A percentile compares a stretch with the other conserved stretches of the same genome.
phyloP scores from a whole-genome alignment of 495 filamentous ascomycete species.

The Baudoinia panamericana region DNA sequence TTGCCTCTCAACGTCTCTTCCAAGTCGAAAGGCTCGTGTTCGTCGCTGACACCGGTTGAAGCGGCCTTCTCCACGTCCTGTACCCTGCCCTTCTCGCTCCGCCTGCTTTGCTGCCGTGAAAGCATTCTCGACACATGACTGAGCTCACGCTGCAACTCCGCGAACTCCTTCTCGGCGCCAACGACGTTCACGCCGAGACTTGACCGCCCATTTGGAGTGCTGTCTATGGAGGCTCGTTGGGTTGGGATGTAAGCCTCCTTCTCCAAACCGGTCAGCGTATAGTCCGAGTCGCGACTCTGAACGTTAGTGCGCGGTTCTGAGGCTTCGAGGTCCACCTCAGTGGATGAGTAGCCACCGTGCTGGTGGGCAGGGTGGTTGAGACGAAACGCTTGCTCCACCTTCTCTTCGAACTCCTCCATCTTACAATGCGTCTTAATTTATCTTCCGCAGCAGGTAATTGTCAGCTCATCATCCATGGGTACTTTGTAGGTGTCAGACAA shows the following conservation, averaged over 20 bases:
- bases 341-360: slow-evolving; percentile 4
- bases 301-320: not conserved
- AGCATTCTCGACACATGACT: slow-evolving; percentile 41
- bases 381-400: slow-evolving; percentile 12
- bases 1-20: slow-evolving; percentile 56
- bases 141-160: slow-evolving; percentile 58
- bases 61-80: slow-evolving; percentile 40
- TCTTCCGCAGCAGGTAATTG: too few species aligned
- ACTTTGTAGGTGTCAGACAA: too few species aligned
- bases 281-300: slow-evolving; percentile 2
- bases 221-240: not conserved
- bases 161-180: slow-evolving; percentile 65
- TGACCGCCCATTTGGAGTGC: too few species aligned
- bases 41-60: slow-evolving; percentile 33
- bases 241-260: not conserved
- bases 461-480: too few species aligned
- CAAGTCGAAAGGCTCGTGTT: slow-evolving; percentile 54
- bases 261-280: slow-evolving; percentile 2
- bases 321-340: not conserved
- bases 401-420: slow-evolving; percentile 12
- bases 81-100: slow-evolving; percentile 23
- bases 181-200: slow-evolving; percentile 50
- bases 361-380: slow-evolving; percentile 15
- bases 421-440: too few species aligned
- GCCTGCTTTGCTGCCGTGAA: slow-evolving; percentile 30